Conservation (phyloP, 2,329 filamentous ascomycete genomes). For the Fusarium gaditjirri region DNA sequence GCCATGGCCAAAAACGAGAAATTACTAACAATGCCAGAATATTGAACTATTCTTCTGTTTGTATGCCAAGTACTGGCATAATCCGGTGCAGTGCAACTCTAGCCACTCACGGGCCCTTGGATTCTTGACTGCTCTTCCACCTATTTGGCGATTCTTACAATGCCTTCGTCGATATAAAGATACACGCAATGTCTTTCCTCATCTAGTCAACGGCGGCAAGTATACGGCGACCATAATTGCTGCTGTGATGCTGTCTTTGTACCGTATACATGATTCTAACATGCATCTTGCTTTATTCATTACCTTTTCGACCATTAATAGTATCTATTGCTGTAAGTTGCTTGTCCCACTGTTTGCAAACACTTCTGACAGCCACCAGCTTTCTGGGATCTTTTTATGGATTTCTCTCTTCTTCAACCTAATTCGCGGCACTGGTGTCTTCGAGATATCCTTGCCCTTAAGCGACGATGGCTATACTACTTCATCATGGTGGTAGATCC, state of each 20-base stretch:
- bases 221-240: slow-evolving; percentile 86
- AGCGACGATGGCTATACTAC: slow-evolving; percentile 86
- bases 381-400: slow-evolving; percentile 96
- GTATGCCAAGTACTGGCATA: slow-evolving; percentile 81
- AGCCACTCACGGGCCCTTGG: slow-evolving; percentile 84
- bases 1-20: not conserved
- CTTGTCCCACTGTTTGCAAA: not conserved
- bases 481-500: slow-evolving; percentile 84
- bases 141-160: slow-evolving; percentile 90
- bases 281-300: slow-evolving; percentile 78
- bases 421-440: slow-evolving; percentile 74
- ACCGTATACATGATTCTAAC: slow-evolving; percentile 74
- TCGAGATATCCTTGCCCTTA: slow-evolving; percentile 82
- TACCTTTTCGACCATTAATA: slow-evolving; percentile 82
- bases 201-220: slow-evolving; percentile 92
- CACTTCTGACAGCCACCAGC: slow-evolving; percentile 54
- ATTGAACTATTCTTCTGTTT: slow-evolving; percentile 94
- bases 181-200: slow-evolving; percentile 88
- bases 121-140: slow-evolving; percentile 84
- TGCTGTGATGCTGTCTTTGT: slow-evolving; percentile 82
- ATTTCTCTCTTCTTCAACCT: slow-evolving; percentile 90
- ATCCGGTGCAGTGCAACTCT: slow-evolving; percentile 84
- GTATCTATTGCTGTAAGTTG: slow-evolving; percentile 78
- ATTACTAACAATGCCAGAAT: slow-evolving; percentile 66
- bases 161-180: slow-evolving; percentile 91